A percentile compares a stretch with the other conserved stretches of the same genome.
Conservation (phyloP, 2,329 filamentous ascomycete genomes). For the Nigrospora oryzae region DNA sequence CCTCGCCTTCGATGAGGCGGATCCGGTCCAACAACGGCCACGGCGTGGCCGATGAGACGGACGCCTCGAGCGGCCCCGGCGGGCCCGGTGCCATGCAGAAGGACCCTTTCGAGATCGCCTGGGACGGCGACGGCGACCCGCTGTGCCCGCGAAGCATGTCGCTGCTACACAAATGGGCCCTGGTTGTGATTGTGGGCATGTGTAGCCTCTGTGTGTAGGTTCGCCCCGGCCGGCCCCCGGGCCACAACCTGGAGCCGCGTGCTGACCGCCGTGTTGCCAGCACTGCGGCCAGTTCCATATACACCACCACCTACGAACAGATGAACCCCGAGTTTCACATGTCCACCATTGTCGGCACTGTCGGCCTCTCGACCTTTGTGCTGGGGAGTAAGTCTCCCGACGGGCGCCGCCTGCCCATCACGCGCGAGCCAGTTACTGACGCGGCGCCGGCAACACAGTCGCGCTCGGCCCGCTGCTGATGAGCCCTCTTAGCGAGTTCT, state of each 20-base stretch:
- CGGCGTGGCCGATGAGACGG: constrained; percentile 1
- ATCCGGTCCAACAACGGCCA: constrained; percentile 6
- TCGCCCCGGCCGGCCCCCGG: not conserved
- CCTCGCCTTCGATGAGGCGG: not conserved
- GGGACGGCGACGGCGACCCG: constrained; percentile 68
- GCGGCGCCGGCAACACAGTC: constrained; percentile 16
- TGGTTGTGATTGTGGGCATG: constrained; percentile 64
- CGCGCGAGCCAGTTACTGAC: not conserved
- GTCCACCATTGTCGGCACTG: constrained; percentile 63
- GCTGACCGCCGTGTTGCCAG: constrained; percentile 27
- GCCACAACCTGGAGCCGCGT: not conserved
- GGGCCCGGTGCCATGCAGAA: constrained; percentile 11
- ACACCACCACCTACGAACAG: constrained; percentile 74
- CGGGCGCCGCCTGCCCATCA: constrained; percentile 40
- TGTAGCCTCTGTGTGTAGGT: constrained; percentile 80
- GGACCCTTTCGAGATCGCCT: constrained; percentile 60
- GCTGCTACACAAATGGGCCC: constrained; percentile 64
- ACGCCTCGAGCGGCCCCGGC: not conserved
- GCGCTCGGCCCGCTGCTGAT: constrained; percentile 55
- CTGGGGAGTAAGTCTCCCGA: constrained; percentile 53
- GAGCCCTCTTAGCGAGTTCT: constrained; percentile 65
- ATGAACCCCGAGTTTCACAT: constrained; percentile 67
- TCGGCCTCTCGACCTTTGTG: constrained; percentile 79
- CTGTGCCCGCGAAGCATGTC: constrained; percentile 64
- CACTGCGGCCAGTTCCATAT: constrained; percentile 81